Conservation (phyloP, 306 rosid genomes). For the Medicago arabica region DNA sequence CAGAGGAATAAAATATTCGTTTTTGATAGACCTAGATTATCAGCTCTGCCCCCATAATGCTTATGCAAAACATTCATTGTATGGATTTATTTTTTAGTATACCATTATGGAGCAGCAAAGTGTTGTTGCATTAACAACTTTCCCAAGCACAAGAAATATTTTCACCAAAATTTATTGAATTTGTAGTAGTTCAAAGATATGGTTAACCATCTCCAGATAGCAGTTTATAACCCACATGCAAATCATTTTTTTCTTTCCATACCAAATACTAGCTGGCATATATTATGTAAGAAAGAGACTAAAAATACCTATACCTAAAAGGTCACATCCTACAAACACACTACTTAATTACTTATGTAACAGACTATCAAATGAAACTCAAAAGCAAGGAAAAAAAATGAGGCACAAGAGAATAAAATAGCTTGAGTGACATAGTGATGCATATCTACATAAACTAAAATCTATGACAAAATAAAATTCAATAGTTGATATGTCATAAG, state of each 20-base stretch:
- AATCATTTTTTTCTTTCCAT: neutral
- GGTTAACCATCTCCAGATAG: neutral
- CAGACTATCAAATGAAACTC: conserved; percentile 14
- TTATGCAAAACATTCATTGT: neutral
- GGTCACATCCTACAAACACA: conserved; percentile 11
- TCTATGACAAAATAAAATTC: neutral
- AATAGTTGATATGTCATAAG: conserved; percentile 51
- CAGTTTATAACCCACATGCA: conserved; percentile 13
- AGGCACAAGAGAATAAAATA: conserved; percentile 4
- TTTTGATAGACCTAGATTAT: conserved; percentile 4
- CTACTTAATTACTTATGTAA: neutral
- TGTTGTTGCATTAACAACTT: neutral
- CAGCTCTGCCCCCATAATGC: neutral
- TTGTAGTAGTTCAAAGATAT: conserved; percentile 17
- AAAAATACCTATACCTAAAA: conserved; percentile 3
- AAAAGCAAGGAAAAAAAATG: conserved; percentile 29
- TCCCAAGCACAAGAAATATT: neutral
- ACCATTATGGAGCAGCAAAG: conserved; percentile 22
- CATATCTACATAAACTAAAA: neutral
- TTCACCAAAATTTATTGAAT: neutral
- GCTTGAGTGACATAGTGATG: conserved; percentile 13
- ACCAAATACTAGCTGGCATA: conserved; percentile 8
- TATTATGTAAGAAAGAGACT: neutral
- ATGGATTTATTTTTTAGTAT: conserved; percentile 9
- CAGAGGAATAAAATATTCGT: conserved; percentile 11